phyloP scores from a whole-genome alignment of 805 yeast genomes.

The Saccharomycopsis fibuligera region DNA sequence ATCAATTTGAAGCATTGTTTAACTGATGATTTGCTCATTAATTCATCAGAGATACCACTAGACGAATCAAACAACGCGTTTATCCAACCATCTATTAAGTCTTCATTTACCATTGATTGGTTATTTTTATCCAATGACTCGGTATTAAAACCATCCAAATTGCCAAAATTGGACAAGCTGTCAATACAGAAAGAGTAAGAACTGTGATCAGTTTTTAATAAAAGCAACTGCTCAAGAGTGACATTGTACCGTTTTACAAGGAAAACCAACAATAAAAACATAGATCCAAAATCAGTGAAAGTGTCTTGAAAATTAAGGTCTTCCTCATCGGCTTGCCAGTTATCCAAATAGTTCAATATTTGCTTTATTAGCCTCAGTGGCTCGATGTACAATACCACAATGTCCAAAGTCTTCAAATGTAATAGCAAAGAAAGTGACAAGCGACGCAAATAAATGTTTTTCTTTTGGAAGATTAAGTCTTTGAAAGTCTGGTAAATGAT shows the following conservation, averaged over 20 bases:
- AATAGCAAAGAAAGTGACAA: slow-evolving; percentile 46
- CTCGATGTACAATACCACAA: slow-evolving; percentile 37
- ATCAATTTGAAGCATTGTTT: slow-evolving; percentile 63
- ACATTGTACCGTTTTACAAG: slow-evolving; percentile 36
- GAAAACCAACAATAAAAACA: slow-evolving; percentile 41
- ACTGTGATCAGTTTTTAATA: not conserved
- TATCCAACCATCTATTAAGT: slow-evolving; percentile 63
- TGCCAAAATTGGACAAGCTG: slow-evolving; percentile 15
- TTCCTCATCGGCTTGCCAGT: slow-evolving; percentile 34
- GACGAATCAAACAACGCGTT: slow-evolving; percentile 68
- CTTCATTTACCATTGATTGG: slow-evolving; percentile 11
- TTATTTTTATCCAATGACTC: not conserved
- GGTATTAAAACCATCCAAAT: not conserved
- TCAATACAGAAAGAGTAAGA: slow-evolving; percentile 14
- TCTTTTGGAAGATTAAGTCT: slow-evolving; percentile 35
- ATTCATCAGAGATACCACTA: slow-evolving; percentile 79
- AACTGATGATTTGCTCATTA: slow-evolving; percentile 59
- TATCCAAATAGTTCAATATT: slow-evolving; percentile 47
- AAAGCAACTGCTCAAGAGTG: slow-evolving; percentile 26
- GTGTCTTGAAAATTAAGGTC: slow-evolving; percentile 58
- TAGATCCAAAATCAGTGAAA: slow-evolving; percentile 62
- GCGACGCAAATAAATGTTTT: slow-evolving; percentile 40
- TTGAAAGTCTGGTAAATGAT: slow-evolving; percentile 29
- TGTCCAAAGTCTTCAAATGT: slow-evolving; percentile 37
- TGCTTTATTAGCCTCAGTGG: slow-evolving; percentile 40